Evolutionary conservation across 192 early-diverging fungal genomes (phyloP), one percentile per base, ranked within the genome.

Genomic region (Coemansia sp.): DNA sequence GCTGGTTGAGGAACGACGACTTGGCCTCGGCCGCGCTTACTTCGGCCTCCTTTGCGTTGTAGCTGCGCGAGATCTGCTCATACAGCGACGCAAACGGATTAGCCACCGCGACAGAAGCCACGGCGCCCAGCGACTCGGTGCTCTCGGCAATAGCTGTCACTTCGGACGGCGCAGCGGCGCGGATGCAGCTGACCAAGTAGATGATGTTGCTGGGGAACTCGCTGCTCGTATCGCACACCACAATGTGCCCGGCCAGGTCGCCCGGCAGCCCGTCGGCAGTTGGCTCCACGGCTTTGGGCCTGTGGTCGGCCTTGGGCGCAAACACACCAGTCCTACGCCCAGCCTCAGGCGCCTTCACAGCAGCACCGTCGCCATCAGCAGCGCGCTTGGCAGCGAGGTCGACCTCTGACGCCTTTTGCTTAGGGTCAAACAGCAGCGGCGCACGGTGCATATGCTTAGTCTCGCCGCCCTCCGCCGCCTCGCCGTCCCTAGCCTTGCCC

Each of bases 181-280:
- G 88, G 68, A 90, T 76, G 22, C 90, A 87, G 43, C 85, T 88
- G 62, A 93, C 69, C 65, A 93, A 86, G 75, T 88, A 89, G 15
- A 88, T 78, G n/a, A 91, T 76, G 74, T 91, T 92, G 49, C 71
- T 64, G 1, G 89, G 90, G 73, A 92, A 93, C 53, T 80, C 76
- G 43, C 20, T 46, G 52, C 85, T 85, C 13, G 89, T 85, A 29
- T 86, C 81, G 70, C 91, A 91, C 39, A 90, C 78, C 5, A 92
- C 73, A 2, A 92, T 41, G 52, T 92, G 90, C 39, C 85, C 86
- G n/a, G 70, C 13, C 15, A 91, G 71, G 62, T 81, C 73, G 47
- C 69, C 75, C 10, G 72, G 70, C 68, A 80, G 65, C 15, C 73
- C 76, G 46, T 75, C 79, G 31, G 70, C 47, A 1, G 74, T 75